A percentile compares a stretch with the other conserved stretches of the same genome.
These are phyloP conservation scores for Tothia fuscella DNA, from an alignment of 2,329 filamentous ascomycete species.

Conservation along the genomic window DNA sequence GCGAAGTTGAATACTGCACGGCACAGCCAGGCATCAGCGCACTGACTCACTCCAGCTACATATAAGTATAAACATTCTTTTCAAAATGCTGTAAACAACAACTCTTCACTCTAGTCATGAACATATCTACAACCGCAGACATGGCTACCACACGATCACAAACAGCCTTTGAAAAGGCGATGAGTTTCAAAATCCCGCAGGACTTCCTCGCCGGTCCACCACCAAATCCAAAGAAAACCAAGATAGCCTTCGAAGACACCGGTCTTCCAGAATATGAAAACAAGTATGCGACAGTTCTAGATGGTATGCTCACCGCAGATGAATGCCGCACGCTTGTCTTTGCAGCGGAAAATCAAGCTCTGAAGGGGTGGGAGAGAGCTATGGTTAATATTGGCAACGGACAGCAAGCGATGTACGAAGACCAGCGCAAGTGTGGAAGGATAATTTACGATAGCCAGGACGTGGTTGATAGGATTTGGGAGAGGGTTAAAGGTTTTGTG, in stretches of 20 bases:
- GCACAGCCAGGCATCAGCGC: no score
- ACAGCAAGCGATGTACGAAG: slow-evolving; percentile 42
- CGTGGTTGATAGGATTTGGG: slow-evolving; percentile 52
- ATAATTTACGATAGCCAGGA: slow-evolving; percentile 61
- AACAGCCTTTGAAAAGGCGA: neutral
- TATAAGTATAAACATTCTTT: no score
- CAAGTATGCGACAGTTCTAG: slow-evolving; percentile 49
- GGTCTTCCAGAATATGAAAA: slow-evolving; percentile 41
- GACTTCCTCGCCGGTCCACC: slow-evolving; percentile 37
- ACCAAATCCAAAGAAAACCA: slow-evolving; percentile 33
- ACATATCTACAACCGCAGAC: neutral
- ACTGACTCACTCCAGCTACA: no score
- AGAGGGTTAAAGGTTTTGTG: slow-evolving; percentile 37
- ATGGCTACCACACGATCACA: neutral
- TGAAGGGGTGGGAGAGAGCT: slow-evolving; percentile 51
- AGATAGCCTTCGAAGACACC: slow-evolving; percentile 43
- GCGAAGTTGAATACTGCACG: no score
- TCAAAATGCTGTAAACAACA: no score
- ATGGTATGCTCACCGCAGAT: slow-evolving; percentile 47
- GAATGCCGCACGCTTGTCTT: slow-evolving; percentile 51
- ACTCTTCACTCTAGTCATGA: no score
- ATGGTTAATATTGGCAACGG: slow-evolving; percentile 56
- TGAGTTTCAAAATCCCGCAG: slow-evolving; percentile 25
- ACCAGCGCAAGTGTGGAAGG: slow-evolving; percentile 58
- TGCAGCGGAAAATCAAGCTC: slow-evolving; percentile 35